These are phyloP conservation scores for Chalara sp. DNA, from an alignment of 2,329 filamentous ascomycete genomes.

Conservation along the genomic window DNA sequence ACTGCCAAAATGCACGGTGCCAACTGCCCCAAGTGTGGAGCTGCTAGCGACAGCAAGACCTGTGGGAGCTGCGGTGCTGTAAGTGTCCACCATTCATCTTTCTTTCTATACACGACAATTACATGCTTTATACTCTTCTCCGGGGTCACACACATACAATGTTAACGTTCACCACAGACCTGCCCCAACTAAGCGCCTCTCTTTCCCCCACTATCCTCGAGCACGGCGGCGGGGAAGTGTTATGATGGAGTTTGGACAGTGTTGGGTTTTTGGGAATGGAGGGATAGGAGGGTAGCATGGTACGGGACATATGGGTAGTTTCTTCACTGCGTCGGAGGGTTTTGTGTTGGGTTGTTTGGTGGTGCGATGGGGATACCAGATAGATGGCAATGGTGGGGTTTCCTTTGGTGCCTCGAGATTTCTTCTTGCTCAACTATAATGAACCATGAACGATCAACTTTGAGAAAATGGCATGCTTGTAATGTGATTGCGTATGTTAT, in stretches of 20 bases:
- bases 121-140: background rate
- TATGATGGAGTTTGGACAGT: background rate
- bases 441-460: no score
- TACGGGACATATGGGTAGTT: no score
- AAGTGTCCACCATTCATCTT: constrained; percentile 6
- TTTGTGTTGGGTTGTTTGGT: no score
- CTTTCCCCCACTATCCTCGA: background rate
- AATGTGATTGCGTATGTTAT: no score
- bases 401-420: no score
- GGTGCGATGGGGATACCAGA: no score
- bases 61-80: constrained; percentile 24
- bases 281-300: no score
- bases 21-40: constrained; percentile 23
- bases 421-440: no score
- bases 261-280: background rate
- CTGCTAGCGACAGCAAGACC: constrained; percentile 19
- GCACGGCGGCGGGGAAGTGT: background rate
- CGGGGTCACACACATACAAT: background rate
- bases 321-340: no score
- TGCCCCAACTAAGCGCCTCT: constrained; percentile 13
- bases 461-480: no score
- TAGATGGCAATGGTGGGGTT: no score
- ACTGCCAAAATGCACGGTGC: constrained; percentile 20
- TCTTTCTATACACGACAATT: background rate
- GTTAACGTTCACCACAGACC: constrained; percentile 4